A percentile compares a stretch with the other conserved stretches of the same genome.
Conservation (phyloP, 768 basidiomycete genomes). For the Termitomyces bulborhizus region DNA sequence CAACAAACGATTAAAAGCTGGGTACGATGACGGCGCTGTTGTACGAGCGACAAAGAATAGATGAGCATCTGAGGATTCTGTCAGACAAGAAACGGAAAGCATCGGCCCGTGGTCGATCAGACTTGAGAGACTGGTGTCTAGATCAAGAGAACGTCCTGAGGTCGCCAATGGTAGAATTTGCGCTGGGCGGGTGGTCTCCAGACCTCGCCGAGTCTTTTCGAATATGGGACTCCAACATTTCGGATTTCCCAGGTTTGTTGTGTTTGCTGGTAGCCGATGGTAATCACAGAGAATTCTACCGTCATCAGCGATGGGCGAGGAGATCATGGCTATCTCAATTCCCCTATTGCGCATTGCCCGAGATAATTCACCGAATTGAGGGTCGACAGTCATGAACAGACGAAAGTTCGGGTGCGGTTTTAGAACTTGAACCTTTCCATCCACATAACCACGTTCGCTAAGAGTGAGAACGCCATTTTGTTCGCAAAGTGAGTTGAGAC, state of each 20-base stretch:
- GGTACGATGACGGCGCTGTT: constrained; percentile 23
- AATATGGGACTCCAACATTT: constrained; percentile 19
- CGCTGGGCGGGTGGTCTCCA: constrained; percentile 7
- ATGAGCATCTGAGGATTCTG: constrained; percentile 17
- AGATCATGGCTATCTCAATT: constrained; percentile 65
- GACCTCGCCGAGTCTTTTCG: constrained; percentile 31
- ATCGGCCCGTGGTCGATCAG: constrained; percentile 35
- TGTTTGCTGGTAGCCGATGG: constrained; percentile 37
- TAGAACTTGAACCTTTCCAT: constrained; percentile 69
- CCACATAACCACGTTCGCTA: constrained; percentile 82
- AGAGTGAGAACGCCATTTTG: constrained; percentile 74
- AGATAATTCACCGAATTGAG: constrained; percentile 88
- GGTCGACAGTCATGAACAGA: constrained; percentile 91
- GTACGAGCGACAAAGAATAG: constrained; percentile 32
- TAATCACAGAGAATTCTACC: constrained; percentile 36
- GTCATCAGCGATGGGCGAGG: constrained; percentile 37
- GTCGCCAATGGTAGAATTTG: constrained; percentile 17
- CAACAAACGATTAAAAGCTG: constrained; percentile 24
- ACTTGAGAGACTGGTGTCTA: constrained; percentile 40
- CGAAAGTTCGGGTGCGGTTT: constrained; percentile 86
- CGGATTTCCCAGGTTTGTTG: constrained; percentile 1
- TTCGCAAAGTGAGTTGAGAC: constrained; percentile 95
- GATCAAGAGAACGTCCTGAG: constrained; percentile 38
- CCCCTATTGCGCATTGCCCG: constrained; percentile 98
- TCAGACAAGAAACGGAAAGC: constrained; percentile 16